A percentile compares a stretch with the other conserved stretches of the same genome.
Conservation (phyloP, 2,329 filamentous ascomycete species). For the Plectosphaerella cucumerina region DNA sequence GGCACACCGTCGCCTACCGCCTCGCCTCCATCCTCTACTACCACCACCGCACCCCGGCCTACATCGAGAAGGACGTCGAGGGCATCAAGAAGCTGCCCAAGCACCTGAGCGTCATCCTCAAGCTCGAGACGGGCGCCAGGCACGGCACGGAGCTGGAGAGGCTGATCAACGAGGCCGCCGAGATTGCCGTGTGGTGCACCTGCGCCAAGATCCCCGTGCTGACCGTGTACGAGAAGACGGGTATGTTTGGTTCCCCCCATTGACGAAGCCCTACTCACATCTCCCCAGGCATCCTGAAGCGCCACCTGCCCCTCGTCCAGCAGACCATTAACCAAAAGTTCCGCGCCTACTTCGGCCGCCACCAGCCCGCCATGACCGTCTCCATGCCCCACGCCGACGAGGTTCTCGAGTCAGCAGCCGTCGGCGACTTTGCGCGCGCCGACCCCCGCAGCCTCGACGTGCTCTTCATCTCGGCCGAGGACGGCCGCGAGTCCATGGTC, state of each 20-base stretch:
- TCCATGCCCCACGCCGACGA: conserved; percentile 38
- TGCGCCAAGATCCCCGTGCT: conserved; percentile 83
- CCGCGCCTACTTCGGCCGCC: conserved; percentile 77
- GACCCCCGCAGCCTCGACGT: conserved; percentile 47
- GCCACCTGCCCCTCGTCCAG: conserved; percentile 81
- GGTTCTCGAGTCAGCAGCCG: conserved; percentile 24
- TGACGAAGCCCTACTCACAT: background rate
- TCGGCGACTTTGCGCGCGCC: conserved; percentile 15
- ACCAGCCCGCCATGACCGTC: conserved; percentile 65
- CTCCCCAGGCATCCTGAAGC: conserved; percentile 73
- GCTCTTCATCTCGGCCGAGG: conserved; percentile 79
- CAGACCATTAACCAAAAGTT: conserved; percentile 75
- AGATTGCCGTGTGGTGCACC: conserved; percentile 89
- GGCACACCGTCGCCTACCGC: conserved; percentile 73
- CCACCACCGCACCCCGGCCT: conserved; percentile 90
- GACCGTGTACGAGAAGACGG: conserved; percentile 88
- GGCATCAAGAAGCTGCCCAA: conserved; percentile 69
- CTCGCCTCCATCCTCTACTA: conserved; percentile 82
- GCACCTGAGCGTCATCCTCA: conserved; percentile 84
- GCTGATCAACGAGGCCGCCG: conserved; percentile 84
- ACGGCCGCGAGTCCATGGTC: conserved; percentile 89
- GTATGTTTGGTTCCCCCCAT: conserved; percentile 41
- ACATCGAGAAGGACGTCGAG: conserved; percentile 84
- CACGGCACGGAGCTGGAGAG: conserved; percentile 73
- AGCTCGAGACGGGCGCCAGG: conserved; percentile 64